These are phyloP conservation scores for Microcos paniculata DNA, from an alignment of 345 rosid genomes.

Conservation along the genomic window DNA sequence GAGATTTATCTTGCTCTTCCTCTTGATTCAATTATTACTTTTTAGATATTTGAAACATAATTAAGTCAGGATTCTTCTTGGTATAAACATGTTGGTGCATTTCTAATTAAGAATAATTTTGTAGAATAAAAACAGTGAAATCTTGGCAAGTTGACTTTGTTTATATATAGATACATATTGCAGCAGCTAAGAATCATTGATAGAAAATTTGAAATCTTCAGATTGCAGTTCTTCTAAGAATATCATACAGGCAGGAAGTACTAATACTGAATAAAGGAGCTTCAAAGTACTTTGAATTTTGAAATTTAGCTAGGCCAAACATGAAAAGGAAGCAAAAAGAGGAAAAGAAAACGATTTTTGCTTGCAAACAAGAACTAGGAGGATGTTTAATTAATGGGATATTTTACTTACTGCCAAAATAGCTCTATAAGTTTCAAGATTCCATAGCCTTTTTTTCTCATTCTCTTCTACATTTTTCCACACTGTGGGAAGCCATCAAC, in stretches of 20 bases:
- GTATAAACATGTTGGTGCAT: background rate
- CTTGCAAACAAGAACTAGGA: background rate
- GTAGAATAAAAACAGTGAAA: background rate
- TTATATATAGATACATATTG: background rate
- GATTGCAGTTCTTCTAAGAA: background rate
- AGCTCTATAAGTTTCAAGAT: background rate
- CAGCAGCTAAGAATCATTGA: constrained; percentile 1
- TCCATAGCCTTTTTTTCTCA: background rate
- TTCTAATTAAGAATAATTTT: background rate
- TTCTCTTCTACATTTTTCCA: too few species aligned
- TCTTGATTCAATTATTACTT: too few species aligned
- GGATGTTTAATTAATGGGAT: background rate
- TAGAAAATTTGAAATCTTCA: background rate
- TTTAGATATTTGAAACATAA: background rate
- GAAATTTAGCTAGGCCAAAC: background rate
- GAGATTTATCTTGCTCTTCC: too few species aligned
- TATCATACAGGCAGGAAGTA: background rate
- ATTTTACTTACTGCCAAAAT: background rate
- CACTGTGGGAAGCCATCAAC: too few species aligned
- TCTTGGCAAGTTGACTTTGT: background rate
- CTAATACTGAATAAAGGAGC: background rate
- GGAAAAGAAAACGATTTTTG: background rate
- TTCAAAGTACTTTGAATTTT: background rate
- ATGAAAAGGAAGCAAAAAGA: background rate
- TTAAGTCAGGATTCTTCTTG: background rate